These are phyloP conservation scores for Candida berthetii DNA, from an alignment of 805 yeast species.

Conservation along the genomic window DNA sequence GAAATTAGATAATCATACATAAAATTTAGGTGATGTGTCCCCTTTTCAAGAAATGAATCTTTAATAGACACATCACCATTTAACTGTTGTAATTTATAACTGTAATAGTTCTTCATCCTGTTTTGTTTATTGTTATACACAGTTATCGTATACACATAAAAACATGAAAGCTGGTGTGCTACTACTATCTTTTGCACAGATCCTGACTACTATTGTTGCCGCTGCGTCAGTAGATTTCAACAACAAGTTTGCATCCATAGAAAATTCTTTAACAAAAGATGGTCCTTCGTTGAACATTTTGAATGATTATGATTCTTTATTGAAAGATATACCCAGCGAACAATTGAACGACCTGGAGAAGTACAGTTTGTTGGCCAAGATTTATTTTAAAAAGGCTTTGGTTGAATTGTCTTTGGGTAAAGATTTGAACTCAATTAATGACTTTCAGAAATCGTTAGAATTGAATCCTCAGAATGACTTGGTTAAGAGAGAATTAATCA, in stretches of 20 bases:
- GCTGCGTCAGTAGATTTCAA: not conserved
- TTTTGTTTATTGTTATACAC: too few relatives aligned
- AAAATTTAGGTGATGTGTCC: too few relatives aligned
- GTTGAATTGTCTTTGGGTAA: conserved; percentile 53
- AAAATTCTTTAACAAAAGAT: not conserved
- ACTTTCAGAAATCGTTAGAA: conserved; percentile 42
- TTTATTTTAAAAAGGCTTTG: conserved; percentile 55
- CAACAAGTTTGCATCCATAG: not conserved
- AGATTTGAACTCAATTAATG: conserved; percentile 44
- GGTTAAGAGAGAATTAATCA: conserved; percentile 43
- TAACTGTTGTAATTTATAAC: too few relatives aligned
- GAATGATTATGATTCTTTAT: conserved; percentile 11
- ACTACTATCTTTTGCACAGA: not conserved
- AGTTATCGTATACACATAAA: too few relatives aligned
- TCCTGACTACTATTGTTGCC: not conserved
- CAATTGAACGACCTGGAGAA: conserved; percentile 4
- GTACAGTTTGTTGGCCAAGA: conserved; percentile 28
- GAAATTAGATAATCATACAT: too few relatives aligned
- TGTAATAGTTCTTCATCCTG: too few relatives aligned
- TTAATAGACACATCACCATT: too few relatives aligned
- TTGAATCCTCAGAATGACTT: conserved; percentile 33
- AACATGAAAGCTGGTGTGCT: not conserved
- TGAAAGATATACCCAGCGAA: conserved; percentile 3
- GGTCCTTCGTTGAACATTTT: conserved; percentile 18
- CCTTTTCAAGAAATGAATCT: too few relatives aligned